A percentile compares a stretch with the other conserved stretches of the same genome.
Evolutionary conservation across 768 basidiomycete species (phyloP).

Genomic region (Tephrocybe rancida): DNA sequence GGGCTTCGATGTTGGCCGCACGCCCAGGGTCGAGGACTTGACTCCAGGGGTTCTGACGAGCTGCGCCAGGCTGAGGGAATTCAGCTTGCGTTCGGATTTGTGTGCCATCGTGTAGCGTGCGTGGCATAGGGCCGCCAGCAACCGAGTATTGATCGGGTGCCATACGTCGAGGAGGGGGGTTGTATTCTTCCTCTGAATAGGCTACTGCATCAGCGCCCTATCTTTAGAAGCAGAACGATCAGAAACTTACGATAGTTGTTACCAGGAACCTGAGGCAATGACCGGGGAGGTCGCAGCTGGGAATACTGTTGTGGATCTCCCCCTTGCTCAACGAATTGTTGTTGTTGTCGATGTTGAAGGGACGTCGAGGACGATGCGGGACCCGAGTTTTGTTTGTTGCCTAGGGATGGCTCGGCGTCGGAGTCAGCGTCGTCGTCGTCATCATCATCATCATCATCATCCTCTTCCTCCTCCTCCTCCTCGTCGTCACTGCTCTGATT

Average conservation of each 20-base stretch:
- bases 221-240: conserved; percentile 15
- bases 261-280: conserved; percentile 65
- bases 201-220: conserved; percentile 12
- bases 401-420: conserved; percentile 44
- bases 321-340: conserved; percentile 23
- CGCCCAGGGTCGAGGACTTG: conserved; percentile 79
- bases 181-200: conserved; percentile 44
- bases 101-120: conserved; percentile 58
- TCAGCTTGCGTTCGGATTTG: conserved; percentile 59
- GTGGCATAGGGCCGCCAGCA: conserved; percentile 32
- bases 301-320: conserved; percentile 35
- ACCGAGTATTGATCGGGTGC: conserved; percentile 52
- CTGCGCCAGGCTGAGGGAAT: conserved; percentile 50
- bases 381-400: conserved; percentile 25
- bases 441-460: conserved; percentile 53
- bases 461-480: conserved; percentile 85
- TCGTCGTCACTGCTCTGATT: conserved; percentile 83
- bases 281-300: conserved; percentile 60
- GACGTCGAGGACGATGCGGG: conserved; percentile 26
- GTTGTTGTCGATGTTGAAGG: conserved; percentile 28
- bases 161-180: conserved; percentile 44
- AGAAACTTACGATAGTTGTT: conserved; percentile 46
- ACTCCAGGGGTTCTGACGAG: conserved; percentile 83
- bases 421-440: conserved; percentile 76
- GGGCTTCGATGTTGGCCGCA: conserved; percentile 40